These are phyloP conservation scores for grape (Vitis vinifera) DNA, from an alignment of 164 flowering plant genomes.

Conservation along the genomic window ASM3070453v1 NC_081815.1:16846001-16846500, in stretches of 20 bases:
- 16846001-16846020: not conserved
- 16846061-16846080: slow-evolving; percentile 29
- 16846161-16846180: slow-evolving; percentile 34
- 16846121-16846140: slow-evolving; percentile 12
- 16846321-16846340: slow-evolving; percentile 79
- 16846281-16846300: slow-evolving; percentile 92
- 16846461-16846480: slow-evolving; percentile 76
- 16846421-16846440: slow-evolving; percentile 76
- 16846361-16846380: slow-evolving; percentile 60
- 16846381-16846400: slow-evolving; percentile 83
- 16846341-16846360: slow-evolving; percentile 70
- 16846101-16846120: slow-evolving; percentile 26
- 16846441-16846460: slow-evolving; percentile 78
- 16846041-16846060: slow-evolving; percentile 26
- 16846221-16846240: slow-evolving; percentile 3
- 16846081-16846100: slow-evolving; percentile 20
- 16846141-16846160: slow-evolving; percentile 10
- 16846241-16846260: slow-evolving; percentile 63
- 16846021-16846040: slow-evolving; percentile 2
- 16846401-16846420: slow-evolving; percentile 75
- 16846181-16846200: slow-evolving; percentile 68
- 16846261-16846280: slow-evolving; percentile 90
- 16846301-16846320: slow-evolving; percentile 85
- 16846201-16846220: slow-evolving; percentile 26
- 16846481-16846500: slow-evolving; percentile 67